Evolutionary conservation across 805 yeast genomes (phyloP), one percentile per base, ranked within the genome.

Genomic region (Ogataea paraovalis): DNA sequence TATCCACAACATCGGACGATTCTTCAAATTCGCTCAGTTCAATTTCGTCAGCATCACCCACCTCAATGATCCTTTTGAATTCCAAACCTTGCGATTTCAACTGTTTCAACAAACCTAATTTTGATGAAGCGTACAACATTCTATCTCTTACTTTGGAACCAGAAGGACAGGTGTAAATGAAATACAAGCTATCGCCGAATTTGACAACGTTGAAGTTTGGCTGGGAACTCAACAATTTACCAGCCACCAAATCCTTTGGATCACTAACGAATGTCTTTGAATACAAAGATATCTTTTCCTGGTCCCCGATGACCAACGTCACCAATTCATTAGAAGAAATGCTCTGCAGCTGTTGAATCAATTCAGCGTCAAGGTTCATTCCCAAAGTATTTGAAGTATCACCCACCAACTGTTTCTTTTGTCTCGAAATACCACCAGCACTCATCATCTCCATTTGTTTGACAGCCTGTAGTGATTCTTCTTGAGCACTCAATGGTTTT

Each of bases 121-220:
- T 85, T 51, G 84, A 85, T 2, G 96, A 79, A 1, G 99, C 98
- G 60, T 90, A 89, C 43, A 90, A 65, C 97, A 92, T 92, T 58
- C 98, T 78, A 44, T 90, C 94, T 65, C 84, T 86, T 37, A 94
- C 94, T 66, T 82, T 83, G 39, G 96, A 84, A 1, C 91, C 90
- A 0, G 95, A 81, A 3, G 99, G 98, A 65, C 97, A 91, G 7
- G 92, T 76, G 62, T 88, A 88, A 28, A 91, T 79, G 64, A 92
- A 90, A 30, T 78, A 79, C 34, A 59, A 56, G 2, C 62, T 67
- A 7, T 54, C 55, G 2, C 68, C 67, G 51, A 70, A 70, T 42
- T 70, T 74, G 60, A 76, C 76, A 22, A 87, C 53, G 27, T 79
- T 78, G 62, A 81, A 90, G 59, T 68, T 87, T 66, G 82, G 89